Evolutionary conservation across 2,329 filamentous ascomycete species (phyloP), one percentile per base, ranked within the genome.

Genomic region (Arthrinium phaeospermum): DNA sequence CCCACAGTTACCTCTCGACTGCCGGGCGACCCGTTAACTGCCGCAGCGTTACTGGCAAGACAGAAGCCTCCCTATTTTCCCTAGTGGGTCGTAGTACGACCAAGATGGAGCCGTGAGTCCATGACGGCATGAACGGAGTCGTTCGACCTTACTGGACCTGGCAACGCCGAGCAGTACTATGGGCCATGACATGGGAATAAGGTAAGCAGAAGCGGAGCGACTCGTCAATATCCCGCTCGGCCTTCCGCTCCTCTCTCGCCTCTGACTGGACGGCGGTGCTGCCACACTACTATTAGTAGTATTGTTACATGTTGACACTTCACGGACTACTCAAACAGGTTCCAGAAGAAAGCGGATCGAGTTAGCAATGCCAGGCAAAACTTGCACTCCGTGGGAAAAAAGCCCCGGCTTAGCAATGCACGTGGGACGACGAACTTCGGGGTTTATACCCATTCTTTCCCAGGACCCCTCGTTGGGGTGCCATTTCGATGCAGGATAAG

Each of bases 351-450:
- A 64, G 57, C 57, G 57, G 57, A 64, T 41, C 57, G 34, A 64
- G 41, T 64, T 41, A 41, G 57, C 57, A 64, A 64, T 12, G 22
- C 13, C 34, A n/a, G 57, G 57, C 57, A 41, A 61, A 61, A 64
- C 57, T 64, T 64, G 57, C 10, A n/a, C 19, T 19, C n/a, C 19
- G 30, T 64, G 57, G 30, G 34, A 64, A 64, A 41, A 64, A 37
- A 24, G 34, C 41, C 57, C 34, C 57, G 57, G 57, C 57, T 41
- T 41, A 64, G 57, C 57, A 64, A 64, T 64, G 57, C 57, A 64
- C 57, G 57, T 64, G 57, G 57, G 22, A 64, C 57, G 34, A 64
- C 16, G 34, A 41, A 41, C 34, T 13, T 64, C 57, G 57, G 57
- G 57, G 30, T 64, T 64, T n/a, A 41, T 41, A 64, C 34, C 57